A percentile compares a stretch with the other conserved stretches of the same genome.
Evolutionary conservation across 371 early-diverging fungal species (phyloP).

Genomic region (Mucor irregularis): DNA sequence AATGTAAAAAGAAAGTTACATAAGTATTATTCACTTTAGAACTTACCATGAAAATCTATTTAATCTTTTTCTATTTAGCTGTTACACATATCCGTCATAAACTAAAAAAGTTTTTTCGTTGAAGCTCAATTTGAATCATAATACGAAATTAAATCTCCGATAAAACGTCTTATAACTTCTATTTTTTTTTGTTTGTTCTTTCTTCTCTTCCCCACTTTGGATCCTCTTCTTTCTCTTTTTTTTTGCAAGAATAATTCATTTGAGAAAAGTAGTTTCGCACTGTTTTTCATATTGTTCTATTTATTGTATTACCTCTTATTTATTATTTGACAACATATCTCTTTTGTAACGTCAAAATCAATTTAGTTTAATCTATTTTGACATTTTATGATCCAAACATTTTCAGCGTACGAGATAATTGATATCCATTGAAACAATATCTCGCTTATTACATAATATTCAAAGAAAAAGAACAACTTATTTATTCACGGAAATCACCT

Average conservation of each 20-base stretch:
- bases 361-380: slow-evolving; percentile 6
- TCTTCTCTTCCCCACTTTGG: no score
- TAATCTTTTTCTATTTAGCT: background rate
- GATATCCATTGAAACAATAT: slow-evolving; percentile 24
- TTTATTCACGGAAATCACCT: no score
- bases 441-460: no score
- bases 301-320: background rate
- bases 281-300: background rate
- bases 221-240: background rate
- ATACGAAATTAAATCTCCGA: slow-evolving; percentile 4
- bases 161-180: background rate
- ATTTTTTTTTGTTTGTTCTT: slow-evolving; percentile 3
- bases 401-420: slow-evolving; percentile 21
- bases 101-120: slow-evolving; percentile 14
- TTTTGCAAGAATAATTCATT: background rate
- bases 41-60: no score
- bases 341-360: slow-evolving; percentile 12
- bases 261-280: background rate
- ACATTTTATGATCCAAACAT: slow-evolving; percentile 28
- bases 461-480: no score
- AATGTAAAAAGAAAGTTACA: slow-evolving; percentile 4
- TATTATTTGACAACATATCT: slow-evolving; percentile 6
- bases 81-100: slow-evolving; percentile 23
- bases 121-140: slow-evolving; percentile 27
- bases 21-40: background rate